phyloP scores from a whole-genome alignment of 352 stramenopile species.

The Pythium coloratum region DNA sequence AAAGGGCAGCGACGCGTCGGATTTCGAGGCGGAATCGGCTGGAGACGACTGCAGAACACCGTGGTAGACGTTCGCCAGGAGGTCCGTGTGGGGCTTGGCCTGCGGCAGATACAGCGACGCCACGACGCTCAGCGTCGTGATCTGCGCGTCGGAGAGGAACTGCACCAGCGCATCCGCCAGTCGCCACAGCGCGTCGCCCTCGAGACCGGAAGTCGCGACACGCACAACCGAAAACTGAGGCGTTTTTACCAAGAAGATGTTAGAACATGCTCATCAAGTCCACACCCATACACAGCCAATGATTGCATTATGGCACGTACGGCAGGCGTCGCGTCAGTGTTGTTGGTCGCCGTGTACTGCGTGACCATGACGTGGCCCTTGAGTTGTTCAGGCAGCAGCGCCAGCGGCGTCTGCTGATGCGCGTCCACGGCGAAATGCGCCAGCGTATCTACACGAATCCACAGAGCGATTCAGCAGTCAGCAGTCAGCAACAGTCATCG shows the following conservation, averaged over 20 bases:
- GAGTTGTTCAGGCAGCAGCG: conserved; percentile 3
- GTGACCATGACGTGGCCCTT: not conserved
- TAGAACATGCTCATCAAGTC: not conserved
- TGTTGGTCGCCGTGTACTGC: not conserved
- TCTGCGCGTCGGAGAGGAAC: conserved; percentile 33
- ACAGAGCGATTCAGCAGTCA: not conserved
- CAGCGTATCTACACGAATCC: not conserved
- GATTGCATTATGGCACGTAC: not conserved
- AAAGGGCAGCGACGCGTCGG: not conserved
- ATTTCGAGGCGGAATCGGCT: conserved; percentile 2
- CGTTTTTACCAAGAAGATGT: not conserved
- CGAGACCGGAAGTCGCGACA: conserved; percentile 35
- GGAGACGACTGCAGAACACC: conserved; percentile 25
- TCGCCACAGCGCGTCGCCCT: conserved; percentile 35
- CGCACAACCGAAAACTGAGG: conserved; percentile 35
- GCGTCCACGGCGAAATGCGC: conserved; percentile 8
- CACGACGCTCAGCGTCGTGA: conserved; percentile 45
- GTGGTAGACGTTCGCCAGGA: conserved; percentile 46
- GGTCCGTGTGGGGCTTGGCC: conserved; percentile 38
- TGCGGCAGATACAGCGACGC: conserved; percentile 60
- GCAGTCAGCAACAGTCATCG: not conserved
- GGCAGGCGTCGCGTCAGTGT: not conserved
- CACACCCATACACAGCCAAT: not conserved
- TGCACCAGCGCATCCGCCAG: conserved; percentile 47
- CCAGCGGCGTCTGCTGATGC: not conserved